Percentiles rank a stretch among this genome's conserved stretches.
Evolutionary conservation across 129 eudicot genomes (phyloP).

Genomic region (Artemisia argyi): DNA sequence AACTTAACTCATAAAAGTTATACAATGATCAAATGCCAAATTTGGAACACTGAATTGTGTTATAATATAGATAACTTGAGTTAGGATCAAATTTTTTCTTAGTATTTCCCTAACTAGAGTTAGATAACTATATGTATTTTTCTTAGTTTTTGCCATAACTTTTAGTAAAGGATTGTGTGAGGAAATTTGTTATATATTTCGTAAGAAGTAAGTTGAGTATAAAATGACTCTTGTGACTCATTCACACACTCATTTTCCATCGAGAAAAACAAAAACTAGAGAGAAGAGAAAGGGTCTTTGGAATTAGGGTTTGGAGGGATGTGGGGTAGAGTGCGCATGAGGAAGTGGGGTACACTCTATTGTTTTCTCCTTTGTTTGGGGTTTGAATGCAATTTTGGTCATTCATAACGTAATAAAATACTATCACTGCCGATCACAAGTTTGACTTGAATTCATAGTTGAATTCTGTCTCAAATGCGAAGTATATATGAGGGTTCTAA

Average conservation of each 20-base stretch:
- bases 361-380: slow-evolving; percentile 30
- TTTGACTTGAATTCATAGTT: slow-evolving; percentile 22
- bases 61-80: too few species aligned
- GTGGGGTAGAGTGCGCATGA: slow-evolving; percentile 41
- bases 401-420: slow-evolving; percentile 9
- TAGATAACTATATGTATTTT: too few species aligned
- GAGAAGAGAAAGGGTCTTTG: slow-evolving; percentile 44
- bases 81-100: too few species aligned
- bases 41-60: too few species aligned
- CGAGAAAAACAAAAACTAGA: slow-evolving; percentile 33
- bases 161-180: slow-evolving; percentile 12
- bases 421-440: slow-evolving; percentile 13
- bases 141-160: neutral
- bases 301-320: slow-evolving; percentile 42
- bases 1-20: too few species aligned
- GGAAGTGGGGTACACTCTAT: slow-evolving; percentile 32
- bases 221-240: slow-evolving; percentile 2
- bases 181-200: slow-evolving; percentile 2
- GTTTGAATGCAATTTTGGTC: slow-evolving; percentile 32
- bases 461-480: neutral
- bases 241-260: slow-evolving; percentile 14
- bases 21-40: too few species aligned
- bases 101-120: too few species aligned
- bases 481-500: neutral
- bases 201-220: slow-evolving; percentile 21